These are phyloP conservation scores for Thraustotheca clavata DNA, from an alignment of 352 stramenopile genomes.

Conservation along the genomic window DNA sequence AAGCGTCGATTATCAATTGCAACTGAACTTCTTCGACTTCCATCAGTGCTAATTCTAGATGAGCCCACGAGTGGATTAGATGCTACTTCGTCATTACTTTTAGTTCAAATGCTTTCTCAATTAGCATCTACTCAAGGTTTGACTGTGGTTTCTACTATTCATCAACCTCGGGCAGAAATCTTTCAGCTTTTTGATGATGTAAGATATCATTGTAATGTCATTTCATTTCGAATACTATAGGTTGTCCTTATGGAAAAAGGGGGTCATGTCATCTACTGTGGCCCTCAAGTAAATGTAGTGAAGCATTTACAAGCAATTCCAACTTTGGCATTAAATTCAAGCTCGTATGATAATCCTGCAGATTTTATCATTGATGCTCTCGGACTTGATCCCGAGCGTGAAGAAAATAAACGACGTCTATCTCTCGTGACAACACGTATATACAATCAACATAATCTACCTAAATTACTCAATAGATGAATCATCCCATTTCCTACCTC, in stretches of 20 bases:
- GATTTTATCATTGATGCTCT: constrained; percentile 26
- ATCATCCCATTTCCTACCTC: constrained; percentile 12
- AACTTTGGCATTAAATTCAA: constrained; percentile 1
- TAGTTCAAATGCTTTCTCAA: constrained; percentile 17
- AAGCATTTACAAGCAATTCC: constrained; percentile 2
- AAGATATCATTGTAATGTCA: neutral
- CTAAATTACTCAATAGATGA: neutral
- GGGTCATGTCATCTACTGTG: constrained; percentile 19
- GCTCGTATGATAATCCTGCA: constrained; percentile 22
- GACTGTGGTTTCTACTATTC: constrained; percentile 24
- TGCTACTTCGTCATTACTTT: constrained; percentile 15
- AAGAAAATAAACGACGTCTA: no score
- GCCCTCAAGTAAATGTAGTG: neutral
- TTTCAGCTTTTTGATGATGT: constrained; percentile 25
- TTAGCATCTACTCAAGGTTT: constrained; percentile 21
- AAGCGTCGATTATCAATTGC: constrained; percentile 24
- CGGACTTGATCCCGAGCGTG: constrained; percentile 11
- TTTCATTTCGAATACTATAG: neutral
- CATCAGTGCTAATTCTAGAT: constrained; percentile 25
- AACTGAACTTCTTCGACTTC: constrained; percentile 21
- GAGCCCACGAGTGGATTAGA: constrained; percentile 24
- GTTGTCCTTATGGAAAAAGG: constrained; percentile 17
- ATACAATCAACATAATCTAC: no score
- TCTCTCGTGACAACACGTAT: no score
- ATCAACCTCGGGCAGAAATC: constrained; percentile 25